These are phyloP conservation scores for Psilocybe azurescens DNA, from an alignment of 768 basidiomycete genomes.

Conservation along the genomic window DNA sequence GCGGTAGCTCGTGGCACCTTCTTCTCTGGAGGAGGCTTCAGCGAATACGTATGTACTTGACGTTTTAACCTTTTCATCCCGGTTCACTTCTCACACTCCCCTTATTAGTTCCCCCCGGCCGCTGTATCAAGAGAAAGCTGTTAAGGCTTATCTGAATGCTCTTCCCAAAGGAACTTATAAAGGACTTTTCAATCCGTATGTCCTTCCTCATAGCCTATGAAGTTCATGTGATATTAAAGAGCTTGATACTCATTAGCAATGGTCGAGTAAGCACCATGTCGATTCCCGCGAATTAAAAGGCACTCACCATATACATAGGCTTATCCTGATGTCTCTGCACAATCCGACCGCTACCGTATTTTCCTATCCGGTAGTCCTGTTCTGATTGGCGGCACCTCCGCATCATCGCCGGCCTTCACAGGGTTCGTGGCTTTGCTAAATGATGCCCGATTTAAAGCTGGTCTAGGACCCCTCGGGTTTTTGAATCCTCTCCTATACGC, in stretches of 20 bases:
- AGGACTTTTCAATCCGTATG: constrained; percentile 66
- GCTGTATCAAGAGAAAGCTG: constrained; percentile 53
- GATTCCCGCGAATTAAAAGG: neutral
- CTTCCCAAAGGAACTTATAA: constrained; percentile 55
- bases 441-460: constrained; percentile 55
- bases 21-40: constrained; percentile 81
- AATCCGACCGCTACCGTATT: constrained; percentile 54
- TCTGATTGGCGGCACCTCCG: constrained; percentile 68
- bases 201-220: neutral
- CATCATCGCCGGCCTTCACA: constrained; percentile 67
- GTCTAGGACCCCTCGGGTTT: constrained; percentile 59
- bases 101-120: constrained; percentile 54
- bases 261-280: constrained; percentile 54
- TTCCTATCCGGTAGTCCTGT: constrained; percentile 42
- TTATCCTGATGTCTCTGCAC: constrained; percentile 72
- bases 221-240: neutral
- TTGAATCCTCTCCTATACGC: constrained; percentile 68
- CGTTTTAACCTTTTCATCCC: neutral
- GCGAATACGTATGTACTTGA: constrained; percentile 55
- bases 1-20: constrained; percentile 40
- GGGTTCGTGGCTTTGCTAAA: constrained; percentile 69
- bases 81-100: neutral
- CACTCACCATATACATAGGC: constrained; percentile 38
- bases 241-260: constrained; percentile 31
- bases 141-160: constrained; percentile 46